Conservation (phyloP, 805 yeast genomes). For the Pichia thaimueangensis region DNA sequence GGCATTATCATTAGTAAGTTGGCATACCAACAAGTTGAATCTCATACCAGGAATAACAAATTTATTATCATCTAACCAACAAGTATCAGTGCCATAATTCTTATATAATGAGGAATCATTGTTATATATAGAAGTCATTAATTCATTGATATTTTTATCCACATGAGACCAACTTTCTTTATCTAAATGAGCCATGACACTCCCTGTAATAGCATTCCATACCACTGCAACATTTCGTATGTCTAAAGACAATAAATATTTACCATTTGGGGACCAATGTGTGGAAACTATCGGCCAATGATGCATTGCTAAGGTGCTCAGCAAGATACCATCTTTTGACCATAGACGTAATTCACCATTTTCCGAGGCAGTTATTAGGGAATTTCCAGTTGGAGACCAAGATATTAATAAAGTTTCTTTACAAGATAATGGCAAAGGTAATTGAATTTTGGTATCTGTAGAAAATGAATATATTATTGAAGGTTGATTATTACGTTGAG, state of each 20-base stretch:
- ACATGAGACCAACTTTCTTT: slow-evolving; percentile 8
- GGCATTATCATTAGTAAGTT: slow-evolving; percentile 29
- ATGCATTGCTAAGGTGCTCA: slow-evolving; percentile 49
- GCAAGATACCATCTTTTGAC: slow-evolving; percentile 62
- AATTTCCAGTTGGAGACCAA: slow-evolving; percentile 66
- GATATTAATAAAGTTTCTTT: slow-evolving; percentile 29
- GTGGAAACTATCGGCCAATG: slow-evolving; percentile 48
- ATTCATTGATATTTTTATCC: slow-evolving; percentile 5
- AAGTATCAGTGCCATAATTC: slow-evolving; percentile 46
- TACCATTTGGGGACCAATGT: slow-evolving; percentile 54
- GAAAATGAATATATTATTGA: slow-evolving; percentile 24
- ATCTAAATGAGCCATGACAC: slow-evolving; percentile 42
- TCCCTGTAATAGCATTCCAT: slow-evolving; percentile 61
- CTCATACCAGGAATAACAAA: slow-evolving; percentile 65
- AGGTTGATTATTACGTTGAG: slow-evolving; percentile 32
- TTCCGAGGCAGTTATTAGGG: slow-evolving; percentile 56
- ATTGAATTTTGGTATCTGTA: slow-evolving; percentile 11
- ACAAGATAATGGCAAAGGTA: slow-evolving; percentile 21
- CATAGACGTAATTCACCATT: slow-evolving; percentile 77
- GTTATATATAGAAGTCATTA: background rate
- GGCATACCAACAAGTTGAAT: slow-evolving; percentile 50
- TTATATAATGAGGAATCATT: background rate
- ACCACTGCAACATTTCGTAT: slow-evolving; percentile 44
- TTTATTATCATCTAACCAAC: slow-evolving; percentile 67
- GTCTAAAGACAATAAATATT: slow-evolving; percentile 55